Base-by-base conservation (phyloP, 1,139 yeast genomes). In the Spencermartinsiella ligniputridi region DNA sequence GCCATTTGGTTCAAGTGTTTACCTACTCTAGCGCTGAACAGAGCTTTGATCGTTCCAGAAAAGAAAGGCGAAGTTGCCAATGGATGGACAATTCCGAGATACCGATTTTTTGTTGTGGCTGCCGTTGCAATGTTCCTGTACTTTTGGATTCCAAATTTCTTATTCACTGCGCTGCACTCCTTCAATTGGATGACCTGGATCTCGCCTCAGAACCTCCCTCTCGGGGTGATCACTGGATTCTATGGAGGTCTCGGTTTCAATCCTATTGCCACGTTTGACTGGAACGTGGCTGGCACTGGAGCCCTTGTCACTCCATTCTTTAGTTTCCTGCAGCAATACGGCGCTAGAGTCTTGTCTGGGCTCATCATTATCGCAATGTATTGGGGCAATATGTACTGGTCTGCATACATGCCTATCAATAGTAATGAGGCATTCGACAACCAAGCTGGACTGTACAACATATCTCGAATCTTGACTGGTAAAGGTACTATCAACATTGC, bases 131-230 rank as follows among this genome's bases (percentile, higher is more conserved):
- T 76, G 55, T 78, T 78, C 52, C 35, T 66, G 13, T 79, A 75
- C 62, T 74, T 68, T 55, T 80, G 83, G 82, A 38, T 80, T 17
- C 85, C 85, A n/a, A 65, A 68, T 44, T 76, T 69, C 50, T 48
- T 78, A 3, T 75, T 77, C 56, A 60, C 62, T 39, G 79, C 78
- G 1, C 58, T 79, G 11, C 69, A 76, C 3, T 62, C 65, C 6
- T 79, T 79, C 63, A 78, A 76, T 57, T 79, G 84, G 83, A 72
- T 75, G 58, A 72, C 80, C 3, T 80, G 85, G 85, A 76, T 79
- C 41, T 64, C 70, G 2, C 83, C 83, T 15, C 54, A 70, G 32
- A 79, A 77, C 57, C 67, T 74, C 51, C 71, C 73, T 47, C 61
- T 81, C 36, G 82, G 80, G 3, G 63, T 68, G 15, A 65, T 81